Evolutionary conservation across 2,329 filamentous ascomycete species (phyloP).

Genomic region (Microsporum canis): DNA sequence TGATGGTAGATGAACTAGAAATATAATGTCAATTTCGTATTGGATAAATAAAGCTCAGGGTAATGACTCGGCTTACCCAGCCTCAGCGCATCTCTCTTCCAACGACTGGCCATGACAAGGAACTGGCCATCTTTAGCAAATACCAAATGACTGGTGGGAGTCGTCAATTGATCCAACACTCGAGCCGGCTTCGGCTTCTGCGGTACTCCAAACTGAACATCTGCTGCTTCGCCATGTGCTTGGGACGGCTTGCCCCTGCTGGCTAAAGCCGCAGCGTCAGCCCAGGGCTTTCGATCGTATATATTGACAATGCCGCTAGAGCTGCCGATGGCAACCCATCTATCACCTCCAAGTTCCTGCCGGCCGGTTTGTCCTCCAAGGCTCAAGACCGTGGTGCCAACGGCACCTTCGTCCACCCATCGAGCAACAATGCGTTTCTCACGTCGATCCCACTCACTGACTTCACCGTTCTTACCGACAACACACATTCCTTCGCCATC

Average conservation of each 20-base stretch:
- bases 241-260: background rate
- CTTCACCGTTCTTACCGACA: slow-evolving; percentile 72
- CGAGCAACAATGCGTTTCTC: slow-evolving; percentile 59
- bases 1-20: slow-evolving; percentile 66
- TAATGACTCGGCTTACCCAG: slow-evolving; percentile 37
- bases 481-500: slow-evolving; percentile 72
- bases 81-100: slow-evolving; percentile 78
- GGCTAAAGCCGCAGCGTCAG: slow-evolving; percentile 29
- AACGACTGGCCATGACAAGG: slow-evolving; percentile 70
- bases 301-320: slow-evolving; percentile 83
- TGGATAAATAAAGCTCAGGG: background rate
- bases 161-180: slow-evolving; percentile 75
- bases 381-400: slow-evolving; percentile 70
- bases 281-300: slow-evolving; percentile 67
- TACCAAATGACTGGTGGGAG: slow-evolving; percentile 63
- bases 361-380: slow-evolving; percentile 48
- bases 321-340: slow-evolving; percentile 82
- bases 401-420: slow-evolving; percentile 83
- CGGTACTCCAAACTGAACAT: slow-evolving; percentile 42
- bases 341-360: slow-evolving; percentile 53
- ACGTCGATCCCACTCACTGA: slow-evolving; percentile 75
- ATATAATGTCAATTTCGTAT: slow-evolving; percentile 9
- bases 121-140: slow-evolving; percentile 88
- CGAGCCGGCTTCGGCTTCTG: slow-evolving; percentile 60
- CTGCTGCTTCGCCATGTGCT: slow-evolving; percentile 19